A percentile compares a stretch with the other conserved stretches of the same genome.
These are phyloP conservation scores for Chrysopogon serrulatus DNA, from an alignment of 176 grass and related monocot species.

Conservation along the genomic window DNA sequence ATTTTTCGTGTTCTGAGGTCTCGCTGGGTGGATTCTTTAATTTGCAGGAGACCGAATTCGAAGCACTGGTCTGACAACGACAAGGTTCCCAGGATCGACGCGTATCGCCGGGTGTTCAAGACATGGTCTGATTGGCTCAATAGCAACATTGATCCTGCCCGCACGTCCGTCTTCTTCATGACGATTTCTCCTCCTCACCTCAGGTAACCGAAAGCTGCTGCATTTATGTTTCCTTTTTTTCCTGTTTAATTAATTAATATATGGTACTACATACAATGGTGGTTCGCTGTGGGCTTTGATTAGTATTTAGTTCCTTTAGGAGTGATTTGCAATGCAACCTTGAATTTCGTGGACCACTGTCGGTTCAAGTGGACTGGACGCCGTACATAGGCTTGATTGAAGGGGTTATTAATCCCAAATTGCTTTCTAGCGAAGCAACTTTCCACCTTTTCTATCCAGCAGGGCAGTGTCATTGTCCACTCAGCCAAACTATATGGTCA, in stretches of 20 bases:
- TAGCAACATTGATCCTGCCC: too few species aligned
- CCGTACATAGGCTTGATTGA: background rate
- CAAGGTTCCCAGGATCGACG: too few species aligned
- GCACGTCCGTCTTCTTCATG: too few species aligned
- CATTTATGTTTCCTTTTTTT: too few species aligned
- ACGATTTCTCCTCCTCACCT: too few species aligned
- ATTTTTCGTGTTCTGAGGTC: background rate
- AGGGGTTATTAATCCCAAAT: background rate
- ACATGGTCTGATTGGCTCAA: too few species aligned
- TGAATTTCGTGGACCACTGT: slow-evolving; percentile 8
- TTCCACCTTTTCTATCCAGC: slow-evolving; percentile 1
- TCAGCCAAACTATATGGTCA: too few species aligned
- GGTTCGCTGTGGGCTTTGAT: background rate
- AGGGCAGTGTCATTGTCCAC: slow-evolving; percentile 13
- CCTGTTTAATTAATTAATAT: too few species aligned
- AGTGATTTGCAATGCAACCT: background rate
- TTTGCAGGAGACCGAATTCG: too few species aligned
- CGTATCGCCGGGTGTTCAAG: too few species aligned
- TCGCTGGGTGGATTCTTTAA: background rate
- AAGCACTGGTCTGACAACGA: too few species aligned
- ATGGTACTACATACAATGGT: background rate
- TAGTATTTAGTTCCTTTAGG: background rate
- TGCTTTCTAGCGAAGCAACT: slow-evolving; percentile 24
- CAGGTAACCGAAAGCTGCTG: too few species aligned
- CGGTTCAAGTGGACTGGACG: background rate